Evolutionary conservation across 1,284 basidiomycete genomes (phyloP), one percentile per base, ranked within the genome.

Genomic region (Ganoderma lingzhi): DNA sequence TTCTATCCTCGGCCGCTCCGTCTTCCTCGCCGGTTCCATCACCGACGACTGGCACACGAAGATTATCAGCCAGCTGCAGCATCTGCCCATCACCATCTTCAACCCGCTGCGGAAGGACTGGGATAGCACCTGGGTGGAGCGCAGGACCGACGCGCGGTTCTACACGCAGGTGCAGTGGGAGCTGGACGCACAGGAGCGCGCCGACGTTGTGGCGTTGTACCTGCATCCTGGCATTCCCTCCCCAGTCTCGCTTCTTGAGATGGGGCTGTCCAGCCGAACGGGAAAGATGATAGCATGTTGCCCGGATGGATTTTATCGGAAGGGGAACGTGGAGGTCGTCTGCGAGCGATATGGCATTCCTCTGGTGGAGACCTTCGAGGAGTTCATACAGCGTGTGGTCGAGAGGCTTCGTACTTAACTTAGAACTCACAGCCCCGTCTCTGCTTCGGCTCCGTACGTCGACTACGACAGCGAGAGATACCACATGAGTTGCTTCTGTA

Each of bases 251-350:
- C 65, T 62, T 8, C 60, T 66, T 4, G 59, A 62, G 51, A 15
- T 66, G 32, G 65, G 65, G 37, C 59, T 66, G 32, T 23, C 37
- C n/a, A 48, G 37, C 2, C 28, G 37, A 3, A 10, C 19, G 17
- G 17, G 51, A 1, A 42, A 37, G 39, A 19, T 45, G 60, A 45
- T 66, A 6, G 65, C 62, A 17, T 66, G 60, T 23, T 66, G 65
- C 15, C 65, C 37, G 23, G 65, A 66, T n/a, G 65, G 56, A 23
- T 66, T 62, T n/a, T 8, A 8, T 0, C 14, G 28, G 32, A 66
- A 60, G n/a, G 45, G 59, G 23, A 55, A 66, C 9, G 65, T 66
- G 48, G 59, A 66, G 65, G 35, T 62, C 17, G 48, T 66, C 15
- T 66, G 65, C 48, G 45, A 37, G 51, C 45, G 48, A n/a, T 44